These are phyloP conservation scores for Candida sanyaensis DNA, from an alignment of 1,139 yeast species.

Conservation along the genomic window DNA sequence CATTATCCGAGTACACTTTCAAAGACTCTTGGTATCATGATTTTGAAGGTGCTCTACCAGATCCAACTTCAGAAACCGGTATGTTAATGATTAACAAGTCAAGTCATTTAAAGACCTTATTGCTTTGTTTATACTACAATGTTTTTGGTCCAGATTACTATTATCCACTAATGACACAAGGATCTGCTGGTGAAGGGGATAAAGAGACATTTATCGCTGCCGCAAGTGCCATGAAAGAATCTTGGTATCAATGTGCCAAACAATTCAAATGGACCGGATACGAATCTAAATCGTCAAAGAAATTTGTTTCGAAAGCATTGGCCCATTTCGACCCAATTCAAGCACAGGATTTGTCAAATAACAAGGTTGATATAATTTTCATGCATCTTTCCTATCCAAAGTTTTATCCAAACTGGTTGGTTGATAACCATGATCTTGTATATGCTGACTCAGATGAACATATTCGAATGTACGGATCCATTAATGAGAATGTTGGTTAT, in stretches of 20 bases:
- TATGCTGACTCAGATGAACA: constrained; percentile 37
- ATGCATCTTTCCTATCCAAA: constrained; percentile 73
- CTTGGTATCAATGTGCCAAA: constrained; percentile 56
- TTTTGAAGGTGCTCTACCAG: constrained; percentile 58
- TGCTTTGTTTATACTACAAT: constrained; percentile 59
- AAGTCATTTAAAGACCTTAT: constrained; percentile 49
- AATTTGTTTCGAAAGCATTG: constrained; percentile 54
- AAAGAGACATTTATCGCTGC: constrained; percentile 71
- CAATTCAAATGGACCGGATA: constrained; percentile 57
- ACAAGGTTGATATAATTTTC: constrained; percentile 35
- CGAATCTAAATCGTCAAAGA: constrained; percentile 29
- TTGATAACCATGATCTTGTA: constrained; percentile 46
- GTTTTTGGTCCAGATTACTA: constrained; percentile 53
- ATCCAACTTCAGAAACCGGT: constrained; percentile 67
- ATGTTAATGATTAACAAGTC: constrained; percentile 58
- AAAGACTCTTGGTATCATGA: constrained; percentile 49
- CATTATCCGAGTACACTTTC: constrained; percentile 34
- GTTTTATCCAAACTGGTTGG: constrained; percentile 52
- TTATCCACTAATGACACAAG: constrained; percentile 64
- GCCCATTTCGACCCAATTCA: constrained; percentile 61
- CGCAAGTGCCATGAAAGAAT: constrained; percentile 49
- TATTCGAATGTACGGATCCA: constrained; percentile 47
- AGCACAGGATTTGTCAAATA: constrained; percentile 15
- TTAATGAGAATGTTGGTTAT: constrained; percentile 46
- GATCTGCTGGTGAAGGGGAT: constrained; percentile 74